Percentiles rank a stretch among this genome's conserved stretches.
Conservation (phyloP, 2,329 filamentous ascomycete genomes). For the Botryotinia convoluta region DNA sequence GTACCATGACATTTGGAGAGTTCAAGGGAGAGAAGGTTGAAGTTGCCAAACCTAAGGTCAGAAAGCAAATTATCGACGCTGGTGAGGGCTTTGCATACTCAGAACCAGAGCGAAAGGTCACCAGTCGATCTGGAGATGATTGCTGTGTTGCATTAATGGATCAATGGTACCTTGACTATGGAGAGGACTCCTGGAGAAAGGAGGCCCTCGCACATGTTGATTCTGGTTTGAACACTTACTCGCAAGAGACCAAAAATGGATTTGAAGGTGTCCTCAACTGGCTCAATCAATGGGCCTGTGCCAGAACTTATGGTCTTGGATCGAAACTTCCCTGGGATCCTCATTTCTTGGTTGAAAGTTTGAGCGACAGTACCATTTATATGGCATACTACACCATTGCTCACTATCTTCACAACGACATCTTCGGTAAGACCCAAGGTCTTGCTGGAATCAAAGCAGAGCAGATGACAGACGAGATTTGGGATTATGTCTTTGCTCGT, state of each 20-base stretch:
- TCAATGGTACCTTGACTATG: constrained; percentile 98
- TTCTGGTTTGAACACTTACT: constrained; percentile 76
- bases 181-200: constrained; percentile 82
- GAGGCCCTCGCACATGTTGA: constrained; percentile 70
- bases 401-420: constrained; percentile 73
- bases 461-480: constrained; percentile 92
- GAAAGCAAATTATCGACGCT: constrained; percentile 70
- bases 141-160: constrained; percentile 92
- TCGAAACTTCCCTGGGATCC: constrained; percentile 94
- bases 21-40: constrained; percentile 86
- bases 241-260: constrained; percentile 70
- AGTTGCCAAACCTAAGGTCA: constrained; percentile 80
- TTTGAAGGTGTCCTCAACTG: constrained; percentile 87
- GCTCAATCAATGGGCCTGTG: constrained; percentile 95
- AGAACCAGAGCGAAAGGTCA: constrained; percentile 86
- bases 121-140: constrained; percentile 85
- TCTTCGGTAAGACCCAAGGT: constrained; percentile 75
- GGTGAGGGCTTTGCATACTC: constrained; percentile 86
- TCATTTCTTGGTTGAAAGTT: constrained; percentile 84
- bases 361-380: constrained; percentile 92
- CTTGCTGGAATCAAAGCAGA: constrained; percentile 67
- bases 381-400: constrained; percentile 74
- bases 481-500: constrained; percentile 91
- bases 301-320: constrained; percentile 85
- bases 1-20: constrained; percentile 81